A percentile compares a stretch with the other conserved stretches of the same genome.
phyloP scores from a whole-genome alignment of 1,139 yeast genomes.

The Debaryomycetaceae sp. region DNA sequence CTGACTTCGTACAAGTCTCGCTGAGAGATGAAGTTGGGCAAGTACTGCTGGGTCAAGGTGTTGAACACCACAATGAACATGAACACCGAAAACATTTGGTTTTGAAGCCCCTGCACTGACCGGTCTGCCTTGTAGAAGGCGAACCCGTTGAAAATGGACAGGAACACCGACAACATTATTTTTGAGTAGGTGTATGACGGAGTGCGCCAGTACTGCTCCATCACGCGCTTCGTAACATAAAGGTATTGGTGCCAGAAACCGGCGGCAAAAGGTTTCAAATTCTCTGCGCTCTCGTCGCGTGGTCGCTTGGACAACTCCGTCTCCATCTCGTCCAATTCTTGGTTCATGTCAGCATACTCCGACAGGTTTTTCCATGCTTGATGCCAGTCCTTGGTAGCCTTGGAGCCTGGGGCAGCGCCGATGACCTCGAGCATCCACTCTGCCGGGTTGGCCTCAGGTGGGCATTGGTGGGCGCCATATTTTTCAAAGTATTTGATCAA shows the following conservation, averaged over 20 bases:
- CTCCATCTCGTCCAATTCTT: slow-evolving; percentile 25
- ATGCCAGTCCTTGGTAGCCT: slow-evolving; percentile 30
- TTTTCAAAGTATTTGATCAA: slow-evolving; percentile 54
- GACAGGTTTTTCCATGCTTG: slow-evolving; percentile 30
- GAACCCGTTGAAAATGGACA: slow-evolving; percentile 47
- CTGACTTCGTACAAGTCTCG: slow-evolving; percentile 35
- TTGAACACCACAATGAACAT: slow-evolving; percentile 47
- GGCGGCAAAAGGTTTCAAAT: slow-evolving; percentile 22
- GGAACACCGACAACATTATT: slow-evolving; percentile 28
- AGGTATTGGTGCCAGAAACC: slow-evolving; percentile 23
- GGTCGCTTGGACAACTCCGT: slow-evolving; percentile 25
- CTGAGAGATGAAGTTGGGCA: slow-evolving; percentile 29
- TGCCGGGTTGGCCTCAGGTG: slow-evolving; percentile 46
- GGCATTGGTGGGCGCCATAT: slow-evolving; percentile 47
- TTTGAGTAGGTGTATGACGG: slow-evolving; percentile 39
- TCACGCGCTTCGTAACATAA: slow-evolving; percentile 22
- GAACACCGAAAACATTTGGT: slow-evolving; percentile 52
- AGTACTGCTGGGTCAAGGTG: slow-evolving; percentile 52
- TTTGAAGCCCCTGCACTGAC: slow-evolving; percentile 40
- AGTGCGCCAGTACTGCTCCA: slow-evolving; percentile 42
- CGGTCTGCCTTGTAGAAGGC: slow-evolving; percentile 31
- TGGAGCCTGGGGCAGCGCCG: slow-evolving; percentile 35
- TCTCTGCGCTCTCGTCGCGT: slow-evolving; percentile 19
- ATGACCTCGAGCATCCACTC: slow-evolving; percentile 58
- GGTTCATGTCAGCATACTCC: slow-evolving; percentile 20